Evolutionary conservation across 2,329 filamentous ascomycete species (phyloP).

Genomic region (Trichoderma endophyticum): DNA sequence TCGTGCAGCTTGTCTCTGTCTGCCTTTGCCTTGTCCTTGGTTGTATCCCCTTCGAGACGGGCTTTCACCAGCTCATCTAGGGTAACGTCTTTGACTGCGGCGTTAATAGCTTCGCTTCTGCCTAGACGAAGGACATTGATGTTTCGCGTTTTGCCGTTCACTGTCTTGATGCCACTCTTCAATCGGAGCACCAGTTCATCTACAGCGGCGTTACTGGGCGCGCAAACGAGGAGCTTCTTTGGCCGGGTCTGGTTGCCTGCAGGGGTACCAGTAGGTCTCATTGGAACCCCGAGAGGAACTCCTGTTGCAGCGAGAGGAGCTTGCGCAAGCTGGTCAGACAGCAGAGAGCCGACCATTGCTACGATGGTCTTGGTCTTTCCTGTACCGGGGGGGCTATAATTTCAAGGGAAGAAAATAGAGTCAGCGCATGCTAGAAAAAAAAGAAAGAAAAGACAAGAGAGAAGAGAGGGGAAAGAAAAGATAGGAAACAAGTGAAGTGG

Average conservation of each 20-base stretch:
- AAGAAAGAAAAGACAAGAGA: not conserved
- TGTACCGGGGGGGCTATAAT: conserved; percentile 76
- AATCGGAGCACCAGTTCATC: conserved; percentile 93
- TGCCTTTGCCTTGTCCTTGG: conserved; percentile 54
- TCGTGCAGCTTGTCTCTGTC: conserved; percentile 59
- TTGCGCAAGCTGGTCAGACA: conserved; percentile 38
- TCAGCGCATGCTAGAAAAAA: not conserved
- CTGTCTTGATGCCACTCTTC: conserved; percentile 79
- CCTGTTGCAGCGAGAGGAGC: conserved; percentile 29
- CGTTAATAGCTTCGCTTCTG: conserved; percentile 87
- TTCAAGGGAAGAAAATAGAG: not conserved
- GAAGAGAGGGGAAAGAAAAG: not conserved
- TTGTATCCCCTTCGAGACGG: conserved; percentile 60
- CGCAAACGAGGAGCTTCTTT: conserved; percentile 93
- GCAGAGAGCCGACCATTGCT: conserved; percentile 85
- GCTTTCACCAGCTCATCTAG: conserved; percentile 85
- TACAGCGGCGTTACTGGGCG: conserved; percentile 97
- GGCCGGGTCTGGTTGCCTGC: conserved; percentile 31
- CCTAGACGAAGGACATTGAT: conserved; percentile 88
- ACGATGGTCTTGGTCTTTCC: conserved; percentile 98
- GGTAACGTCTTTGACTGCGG: conserved; percentile 83
- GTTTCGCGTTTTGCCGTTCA: conserved; percentile 67
- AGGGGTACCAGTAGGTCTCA: conserved; percentile 28
- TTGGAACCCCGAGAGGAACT: conserved; percentile 31
- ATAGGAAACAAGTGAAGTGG: not conserved